Conservation (phyloP, 306 rosid species). For the Prunus padus region DNA sequence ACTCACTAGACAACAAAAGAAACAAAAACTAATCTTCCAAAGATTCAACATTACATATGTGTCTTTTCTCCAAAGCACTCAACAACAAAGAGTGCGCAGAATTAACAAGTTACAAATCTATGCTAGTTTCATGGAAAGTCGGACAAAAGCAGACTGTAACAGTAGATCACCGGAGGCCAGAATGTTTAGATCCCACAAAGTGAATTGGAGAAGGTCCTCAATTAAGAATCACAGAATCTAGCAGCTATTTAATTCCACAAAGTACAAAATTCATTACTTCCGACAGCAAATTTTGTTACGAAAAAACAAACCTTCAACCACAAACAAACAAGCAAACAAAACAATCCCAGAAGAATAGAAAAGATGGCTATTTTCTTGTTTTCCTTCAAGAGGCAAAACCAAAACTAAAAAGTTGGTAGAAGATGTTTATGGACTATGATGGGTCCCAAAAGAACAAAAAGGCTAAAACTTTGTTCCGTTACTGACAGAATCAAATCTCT, state of each 20-base stretch:
- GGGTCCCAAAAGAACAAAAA: background rate
- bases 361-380: too few species aligned
- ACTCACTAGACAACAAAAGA: background rate
- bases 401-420: background rate
- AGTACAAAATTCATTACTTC: background rate
- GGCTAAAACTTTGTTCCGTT: background rate
- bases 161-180: too few species aligned
- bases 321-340: background rate
- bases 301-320: background rate
- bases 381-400: too few species aligned
- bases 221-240: background rate
- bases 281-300: background rate
- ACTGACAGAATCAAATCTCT: slow-evolving; percentile 8
- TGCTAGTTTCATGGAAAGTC: background rate
- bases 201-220: background rate
- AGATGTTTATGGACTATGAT: background rate
- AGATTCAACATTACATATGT: background rate
- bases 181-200: background rate
- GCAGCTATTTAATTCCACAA: background rate
- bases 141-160: background rate
- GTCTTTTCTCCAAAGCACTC: background rate
- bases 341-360: background rate
- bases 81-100: background rate
- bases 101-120: background rate
- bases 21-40: background rate